phyloP scores from a whole-genome alignment of 805 yeast genomes.

The Cyberlindnera euphorbiae region DNA sequence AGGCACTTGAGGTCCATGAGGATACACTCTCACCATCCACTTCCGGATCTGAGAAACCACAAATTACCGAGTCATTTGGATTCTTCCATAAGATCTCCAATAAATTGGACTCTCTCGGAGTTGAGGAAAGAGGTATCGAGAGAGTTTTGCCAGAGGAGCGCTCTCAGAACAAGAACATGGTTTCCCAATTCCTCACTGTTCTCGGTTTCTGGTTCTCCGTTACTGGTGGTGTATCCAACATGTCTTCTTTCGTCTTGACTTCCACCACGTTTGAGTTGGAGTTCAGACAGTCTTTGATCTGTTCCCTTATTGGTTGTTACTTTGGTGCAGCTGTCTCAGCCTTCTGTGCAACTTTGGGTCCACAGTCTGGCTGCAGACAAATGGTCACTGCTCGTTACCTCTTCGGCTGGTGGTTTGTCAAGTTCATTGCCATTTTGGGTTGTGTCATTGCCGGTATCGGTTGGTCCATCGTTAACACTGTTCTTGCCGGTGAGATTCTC shows the following conservation, averaged over 20 bases:
- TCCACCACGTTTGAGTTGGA: conserved; percentile 68
- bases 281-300: conserved; percentile 54
- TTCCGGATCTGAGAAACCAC: no score
- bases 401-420: conserved; percentile 85
- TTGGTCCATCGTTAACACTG: conserved; percentile 84
- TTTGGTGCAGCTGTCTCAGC: conserved; percentile 77
- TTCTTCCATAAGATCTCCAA: conserved; percentile 31
- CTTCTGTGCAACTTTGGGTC: conserved; percentile 83
- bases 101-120: conserved; percentile 51
- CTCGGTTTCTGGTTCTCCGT: conserved; percentile 81
- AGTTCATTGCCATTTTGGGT: conserved; percentile 65
- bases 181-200: conserved; percentile 36
- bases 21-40: no score
- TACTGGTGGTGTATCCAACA: conserved; percentile 79
- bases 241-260: conserved; percentile 78
- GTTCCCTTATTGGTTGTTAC: conserved; percentile 61
- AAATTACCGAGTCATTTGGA: conserved; percentile 3
- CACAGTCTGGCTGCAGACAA: conserved; percentile 84
- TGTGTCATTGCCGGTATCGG: conserved; percentile 71
- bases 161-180: conserved; percentile 26
- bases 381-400: conserved; percentile 78
- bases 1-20: no score
- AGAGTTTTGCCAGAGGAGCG: conserved; percentile 65
- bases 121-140: conserved; percentile 77
- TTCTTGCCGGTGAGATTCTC: conserved; percentile 82